phyloP scores from a whole-genome alignment of 768 basidiomycete species.

The Mycena galericulata region DNA sequence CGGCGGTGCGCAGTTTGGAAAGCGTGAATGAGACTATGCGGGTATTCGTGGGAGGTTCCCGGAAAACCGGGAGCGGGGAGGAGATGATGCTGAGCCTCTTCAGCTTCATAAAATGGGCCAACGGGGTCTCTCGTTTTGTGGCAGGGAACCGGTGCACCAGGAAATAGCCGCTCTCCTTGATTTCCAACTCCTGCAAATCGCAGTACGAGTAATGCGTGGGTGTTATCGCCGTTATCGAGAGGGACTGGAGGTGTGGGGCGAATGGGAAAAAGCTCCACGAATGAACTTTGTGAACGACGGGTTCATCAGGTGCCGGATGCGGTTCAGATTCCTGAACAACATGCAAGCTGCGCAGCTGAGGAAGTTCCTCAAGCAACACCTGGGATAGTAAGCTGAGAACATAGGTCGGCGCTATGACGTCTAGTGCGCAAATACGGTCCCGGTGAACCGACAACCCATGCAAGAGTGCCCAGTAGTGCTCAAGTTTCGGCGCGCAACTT shows the following conservation, averaged over 20 bases:
- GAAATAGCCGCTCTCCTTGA: slow-evolving; percentile 21
- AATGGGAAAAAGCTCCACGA: neutral
- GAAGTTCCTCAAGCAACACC: neutral
- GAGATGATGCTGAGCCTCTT: slow-evolving; percentile 13
- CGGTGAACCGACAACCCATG: neutral
- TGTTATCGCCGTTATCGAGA: slow-evolving; percentile 13
- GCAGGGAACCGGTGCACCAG: neutral
- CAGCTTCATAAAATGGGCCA: neutral
- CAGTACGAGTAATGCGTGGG: neutral
- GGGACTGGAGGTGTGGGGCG: slow-evolving; percentile 6
- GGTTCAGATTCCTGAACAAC: neutral
- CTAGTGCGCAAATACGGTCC: neutral
- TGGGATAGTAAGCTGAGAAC: slow-evolving; percentile 17
- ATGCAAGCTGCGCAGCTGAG: neutral
- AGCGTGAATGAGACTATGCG: slow-evolving; percentile 17
- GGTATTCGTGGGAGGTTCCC: neutral
- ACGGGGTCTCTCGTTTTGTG: neutral
- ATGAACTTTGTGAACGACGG: neutral
- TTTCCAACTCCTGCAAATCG: slow-evolving; percentile 1
- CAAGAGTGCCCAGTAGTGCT: neutral
- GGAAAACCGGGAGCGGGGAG: slow-evolving; percentile 6
- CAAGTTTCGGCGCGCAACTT: neutral
- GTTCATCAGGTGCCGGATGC: neutral
- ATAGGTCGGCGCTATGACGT: slow-evolving; percentile 8
- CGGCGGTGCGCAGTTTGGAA: slow-evolving; percentile 11